These are phyloP conservation scores for Phylloporus gajari DNA, from an alignment of 1,284 basidiomycete genomes.

Conservation along the genomic window DNA sequence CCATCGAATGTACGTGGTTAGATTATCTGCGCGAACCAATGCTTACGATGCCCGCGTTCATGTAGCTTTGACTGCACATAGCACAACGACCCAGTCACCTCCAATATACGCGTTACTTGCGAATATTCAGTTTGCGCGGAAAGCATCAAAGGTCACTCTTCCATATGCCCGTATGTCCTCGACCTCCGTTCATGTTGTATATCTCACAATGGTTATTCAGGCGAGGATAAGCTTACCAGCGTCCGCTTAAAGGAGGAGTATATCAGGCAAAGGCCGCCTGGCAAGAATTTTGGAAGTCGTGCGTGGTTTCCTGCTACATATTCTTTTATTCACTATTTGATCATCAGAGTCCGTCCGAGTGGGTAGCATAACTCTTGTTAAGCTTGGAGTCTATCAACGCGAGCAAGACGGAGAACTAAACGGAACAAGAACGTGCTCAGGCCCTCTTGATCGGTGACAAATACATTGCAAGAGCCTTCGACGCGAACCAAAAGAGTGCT, in stretches of 20 bases:
- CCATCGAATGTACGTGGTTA: slow-evolving; percentile 66
- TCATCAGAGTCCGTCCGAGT: slow-evolving; percentile 76
- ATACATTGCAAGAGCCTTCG: slow-evolving; percentile 78
- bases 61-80: slow-evolving; percentile 66
- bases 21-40: not conserved
- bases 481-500: slow-evolving; percentile 78
- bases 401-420: slow-evolving; percentile 71
- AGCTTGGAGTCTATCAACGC: slow-evolving; percentile 85
- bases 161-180: slow-evolving; percentile 72
- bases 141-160: slow-evolving; percentile 83
- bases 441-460: slow-evolving; percentile 72
- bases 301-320: slow-evolving; percentile 42
- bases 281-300: slow-evolving; percentile 87
- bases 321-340: slow-evolving; percentile 10
- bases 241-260: slow-evolving; percentile 77
- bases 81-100: slow-evolving; percentile 57
- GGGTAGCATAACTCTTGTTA: slow-evolving; percentile 82
- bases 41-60: slow-evolving; percentile 8
- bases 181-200: not conserved
- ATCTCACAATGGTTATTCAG: slow-evolving; percentile 51
- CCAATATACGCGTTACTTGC: slow-evolving; percentile 84
- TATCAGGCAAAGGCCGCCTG: slow-evolving; percentile 86
- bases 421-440: slow-evolving; percentile 69
- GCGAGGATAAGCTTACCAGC: slow-evolving; percentile 71
- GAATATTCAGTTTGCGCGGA: slow-evolving; percentile 82